Base-by-base conservation (phyloP, 2,329 filamentous ascomycete genomes). In the Xylaria sp. region DNA sequence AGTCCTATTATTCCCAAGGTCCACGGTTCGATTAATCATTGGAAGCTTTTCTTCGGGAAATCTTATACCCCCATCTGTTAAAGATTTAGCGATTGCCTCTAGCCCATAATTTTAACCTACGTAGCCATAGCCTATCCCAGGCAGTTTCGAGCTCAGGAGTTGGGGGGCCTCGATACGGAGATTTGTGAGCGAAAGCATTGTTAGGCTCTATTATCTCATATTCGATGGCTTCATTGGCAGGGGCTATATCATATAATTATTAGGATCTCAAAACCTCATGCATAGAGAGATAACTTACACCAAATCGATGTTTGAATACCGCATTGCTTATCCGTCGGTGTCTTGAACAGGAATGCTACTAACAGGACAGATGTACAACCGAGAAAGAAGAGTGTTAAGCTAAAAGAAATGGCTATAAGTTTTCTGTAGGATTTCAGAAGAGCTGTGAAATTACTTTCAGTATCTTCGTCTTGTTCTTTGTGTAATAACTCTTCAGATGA, bases 171-270 rank as follows among this genome's bases (percentile, higher is more conserved):
- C 66, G 66, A 46, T 68, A 68, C 18, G 41, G 46, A 36, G 66
- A 68, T 52, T 61, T 36, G 13, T 68, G 61, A 13, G 61, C 66
- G 30, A 68, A 68, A n/a, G 25, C 48, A 58, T 68, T 68, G 9
- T 65, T 39, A 2, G 50, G 50, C 15, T 68, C 66, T 57, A 50
- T 41, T 12, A 61, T 41, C 36, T 65, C 61, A 39, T 68, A 65
- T 36, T 65, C 66, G 4, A 68, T 65, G 32, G 62, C 66, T 18
- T 65, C 66, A 25, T 68, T 65, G 10, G 66, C 66, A 34, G 66
- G 66, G 1, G 66, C 66, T 68, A 15, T 52, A 46, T 6, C 4
- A 12, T 2, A 46, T 9, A 0, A 23, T 15, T 18, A 43, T 68
- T 23, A 65, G 43, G 8, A 6, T 23, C 6, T 39, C 20, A 0